Base-by-base conservation (phyloP, 208 protist species). In the Trypanosoma cruzi region DNA sequence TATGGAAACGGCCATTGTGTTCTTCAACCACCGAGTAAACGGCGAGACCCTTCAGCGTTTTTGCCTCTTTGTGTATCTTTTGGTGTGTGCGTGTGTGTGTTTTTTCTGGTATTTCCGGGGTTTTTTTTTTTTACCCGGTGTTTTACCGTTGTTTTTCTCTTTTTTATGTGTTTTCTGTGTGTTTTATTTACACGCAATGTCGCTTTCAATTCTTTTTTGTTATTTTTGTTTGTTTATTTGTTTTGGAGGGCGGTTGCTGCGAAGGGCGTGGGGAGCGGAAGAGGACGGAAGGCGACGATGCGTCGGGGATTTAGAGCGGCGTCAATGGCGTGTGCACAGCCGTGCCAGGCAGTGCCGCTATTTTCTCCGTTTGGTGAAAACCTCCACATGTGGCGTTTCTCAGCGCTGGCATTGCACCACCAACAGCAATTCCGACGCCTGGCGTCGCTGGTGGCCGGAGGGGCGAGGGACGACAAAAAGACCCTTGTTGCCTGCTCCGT, bases 1-100 rank as follows among this genome's bases (percentile, higher is more conserved):
- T 96, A 48, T 81, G 71, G 76, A 95, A 95, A 71, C 74, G 60
- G 28, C 48, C 63, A 26, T 29, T 65, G 58, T 7, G 24, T n/a
- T 20, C 46, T 28, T 65, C 24, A 20, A 20, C 11, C 13, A 20
- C 2, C 24, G 64, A 52, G 31, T 54, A 52, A 48, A 42, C 56
- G 8, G n/a, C 24, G 18, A n/a, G n/a, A n/a, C n/a, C n/a, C 18
- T 8, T 54, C 8, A n/a, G 1, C 24, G 1, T 29, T 28, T 31
- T 13, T 42, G 1, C 31, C 34, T 42, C 29, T 42, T 3, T 42
- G 0, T 22, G 4, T n/a, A 8, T 58, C 16, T 58, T 11, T 40
- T 18, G 22, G 18, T 52, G 37, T 61, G 5, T 52, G 26, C 44
- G 22, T 55, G 11, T 11, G 14, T 34, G 20, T 66, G 40, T 44